Percentiles rank a stretch among this genome's conserved stretches.
Conservation (phyloP, 257 asterid species). For the Solanum habrochaites region DNA sequence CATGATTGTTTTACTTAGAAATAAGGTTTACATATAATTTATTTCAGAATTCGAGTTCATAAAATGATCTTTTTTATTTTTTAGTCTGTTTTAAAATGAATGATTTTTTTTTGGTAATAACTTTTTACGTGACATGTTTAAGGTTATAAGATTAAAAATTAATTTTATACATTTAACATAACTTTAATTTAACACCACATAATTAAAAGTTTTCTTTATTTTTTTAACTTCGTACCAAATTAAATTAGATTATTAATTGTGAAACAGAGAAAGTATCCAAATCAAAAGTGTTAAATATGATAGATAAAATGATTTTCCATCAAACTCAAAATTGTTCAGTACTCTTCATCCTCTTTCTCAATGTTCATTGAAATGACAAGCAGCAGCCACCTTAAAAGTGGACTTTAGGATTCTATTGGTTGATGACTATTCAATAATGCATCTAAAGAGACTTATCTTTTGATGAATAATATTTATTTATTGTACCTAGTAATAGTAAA, state of each 20-base stretch:
- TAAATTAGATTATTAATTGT: fast-evolving
- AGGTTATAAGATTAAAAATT: fast-evolving
- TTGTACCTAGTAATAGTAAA: not conserved
- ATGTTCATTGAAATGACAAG: not conserved
- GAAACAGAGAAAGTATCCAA: fast-evolving
- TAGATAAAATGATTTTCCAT: not conserved
- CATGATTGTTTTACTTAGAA: no score
- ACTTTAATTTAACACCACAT: fast-evolving
- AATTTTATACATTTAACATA: no score
- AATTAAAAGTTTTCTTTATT: no score
- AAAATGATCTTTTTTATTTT: no score
- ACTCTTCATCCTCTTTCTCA: not conserved
- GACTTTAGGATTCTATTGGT: not conserved
- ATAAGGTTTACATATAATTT: no score
- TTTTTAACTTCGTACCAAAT: fast-evolving
- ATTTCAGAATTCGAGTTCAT: no score
- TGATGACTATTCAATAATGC: not conserved
- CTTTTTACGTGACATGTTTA: no score
- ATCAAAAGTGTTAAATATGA: no score
- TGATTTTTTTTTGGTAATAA: no score
- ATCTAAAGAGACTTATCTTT: not conserved
- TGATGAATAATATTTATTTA: not conserved
- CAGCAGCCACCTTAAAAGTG: not conserved
- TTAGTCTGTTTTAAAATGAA: no score
- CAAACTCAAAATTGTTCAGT: not conserved